Conservation (phyloP, 768 basidiomycete genomes). For the Leccinum longicurvipes region DNA sequence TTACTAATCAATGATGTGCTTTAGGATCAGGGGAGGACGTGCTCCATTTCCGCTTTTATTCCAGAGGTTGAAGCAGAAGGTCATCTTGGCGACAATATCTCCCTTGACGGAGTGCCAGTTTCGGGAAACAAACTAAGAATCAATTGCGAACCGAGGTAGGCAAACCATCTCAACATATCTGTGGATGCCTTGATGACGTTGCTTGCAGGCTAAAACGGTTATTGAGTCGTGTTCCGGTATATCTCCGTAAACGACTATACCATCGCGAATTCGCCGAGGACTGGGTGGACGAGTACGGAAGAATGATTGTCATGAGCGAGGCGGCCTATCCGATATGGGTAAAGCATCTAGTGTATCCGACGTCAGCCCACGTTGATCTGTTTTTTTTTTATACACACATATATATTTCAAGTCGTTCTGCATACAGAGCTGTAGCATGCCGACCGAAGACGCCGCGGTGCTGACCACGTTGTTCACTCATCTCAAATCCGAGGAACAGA, state of each 20-base stretch:
- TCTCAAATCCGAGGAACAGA: conserved; percentile 45
- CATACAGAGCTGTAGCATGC: conserved; percentile 36
- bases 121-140: conserved; percentile 35
- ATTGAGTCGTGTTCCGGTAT: conserved; percentile 34
- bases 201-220: conserved; percentile 37
- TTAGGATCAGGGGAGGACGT: conserved; percentile 38
- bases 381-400: background rate
- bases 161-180: background rate
- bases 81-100: conserved; percentile 27
- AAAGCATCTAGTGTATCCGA: conserved; percentile 5
- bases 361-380: background rate
- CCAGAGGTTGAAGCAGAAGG: conserved; percentile 38
- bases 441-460: conserved; percentile 34
- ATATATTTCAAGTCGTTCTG: conserved; percentile 44
- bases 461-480: conserved; percentile 38
- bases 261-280: conserved; percentile 40
- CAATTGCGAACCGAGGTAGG: conserved; percentile 39
- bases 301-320: conserved; percentile 55
- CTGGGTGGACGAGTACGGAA: conserved; percentile 49
- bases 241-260: conserved; percentile 40
- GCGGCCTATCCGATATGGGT: conserved; percentile 60
- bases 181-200: background rate
- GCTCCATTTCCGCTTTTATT: conserved; percentile 38
- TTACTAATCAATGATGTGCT: background rate
- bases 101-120: conserved; percentile 26